These are phyloP conservation scores for Poteriospumella lacustris DNA, from an alignment of 108 stramenopile genomes.

Conservation along the genomic window DNA sequence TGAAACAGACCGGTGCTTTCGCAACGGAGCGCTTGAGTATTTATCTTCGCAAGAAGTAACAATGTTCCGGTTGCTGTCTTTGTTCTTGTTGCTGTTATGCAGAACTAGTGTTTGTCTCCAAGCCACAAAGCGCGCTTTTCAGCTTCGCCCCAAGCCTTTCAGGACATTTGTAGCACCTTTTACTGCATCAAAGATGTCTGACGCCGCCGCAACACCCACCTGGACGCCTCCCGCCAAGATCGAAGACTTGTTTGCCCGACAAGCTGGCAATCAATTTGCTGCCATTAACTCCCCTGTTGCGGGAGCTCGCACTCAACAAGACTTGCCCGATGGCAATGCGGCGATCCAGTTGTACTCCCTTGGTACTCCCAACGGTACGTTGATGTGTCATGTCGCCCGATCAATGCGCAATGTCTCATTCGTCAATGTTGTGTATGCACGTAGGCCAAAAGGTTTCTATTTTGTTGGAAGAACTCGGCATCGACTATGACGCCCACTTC, in stretches of 20 bases:
- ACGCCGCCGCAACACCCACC: no score
- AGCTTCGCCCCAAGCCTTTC: no score
- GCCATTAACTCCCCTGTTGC: slow-evolving; percentile 36
- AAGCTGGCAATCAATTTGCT: slow-evolving; percentile 10
- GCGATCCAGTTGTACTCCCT: slow-evolving; percentile 70
- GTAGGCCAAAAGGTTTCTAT: slow-evolving; percentile 68
- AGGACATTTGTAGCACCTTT: no score
- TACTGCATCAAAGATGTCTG: no score
- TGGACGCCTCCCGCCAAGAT: slow-evolving; percentile 24
- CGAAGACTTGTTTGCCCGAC: not conserved
- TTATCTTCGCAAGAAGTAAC: no score
- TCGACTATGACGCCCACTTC: slow-evolving; percentile 14
- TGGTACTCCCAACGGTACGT: slow-evolving; percentile 68
- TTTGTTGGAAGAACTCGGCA: slow-evolving; percentile 65
- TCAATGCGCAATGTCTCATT: no score
- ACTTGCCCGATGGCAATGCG: slow-evolving; percentile 61
- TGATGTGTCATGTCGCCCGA: not conserved
- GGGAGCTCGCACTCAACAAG: slow-evolving; percentile 61
- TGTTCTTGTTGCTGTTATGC: no score
- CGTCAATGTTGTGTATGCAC: not conserved
- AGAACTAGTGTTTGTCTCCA: no score
- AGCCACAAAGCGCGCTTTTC: no score
- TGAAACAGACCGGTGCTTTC: no score
- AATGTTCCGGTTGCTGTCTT: no score
- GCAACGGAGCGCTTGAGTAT: no score